Conservation (phyloP, 1,284 basidiomycete species). For the Tilletia indica region DNA sequence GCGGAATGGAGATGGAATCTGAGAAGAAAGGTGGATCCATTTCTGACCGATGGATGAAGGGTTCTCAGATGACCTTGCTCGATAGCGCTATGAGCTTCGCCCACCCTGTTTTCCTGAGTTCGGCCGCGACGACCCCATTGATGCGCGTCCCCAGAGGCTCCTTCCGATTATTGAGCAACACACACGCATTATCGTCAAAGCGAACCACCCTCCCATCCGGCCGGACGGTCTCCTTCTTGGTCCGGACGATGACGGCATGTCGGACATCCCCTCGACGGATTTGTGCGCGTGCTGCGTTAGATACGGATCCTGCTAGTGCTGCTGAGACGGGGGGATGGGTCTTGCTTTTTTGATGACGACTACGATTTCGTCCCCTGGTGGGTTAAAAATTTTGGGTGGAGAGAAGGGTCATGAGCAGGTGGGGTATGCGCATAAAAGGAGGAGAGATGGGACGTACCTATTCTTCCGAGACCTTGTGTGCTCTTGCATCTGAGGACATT, state of each 20-base stretch:
- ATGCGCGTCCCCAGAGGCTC: slow-evolving; percentile 96
- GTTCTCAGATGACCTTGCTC: slow-evolving; percentile 69
- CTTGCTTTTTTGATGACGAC: slow-evolving; percentile 92
- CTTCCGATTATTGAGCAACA: slow-evolving; percentile 91
- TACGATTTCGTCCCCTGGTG: slow-evolving; percentile 88
- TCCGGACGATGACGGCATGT: slow-evolving; percentile 90
- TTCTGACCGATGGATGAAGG: not conserved
- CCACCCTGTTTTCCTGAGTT: slow-evolving; percentile 88
- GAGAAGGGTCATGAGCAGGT: slow-evolving; percentile 55
- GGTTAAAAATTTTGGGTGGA: slow-evolving; percentile 60
- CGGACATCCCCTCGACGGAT: slow-evolving; percentile 90
- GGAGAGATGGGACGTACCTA: slow-evolving; percentile 57
- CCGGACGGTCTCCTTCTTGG: slow-evolving; percentile 74
- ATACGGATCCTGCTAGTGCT: slow-evolving; percentile 60
- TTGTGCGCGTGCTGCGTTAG: slow-evolving; percentile 57
- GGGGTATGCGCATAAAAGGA: slow-evolving; percentile 1
- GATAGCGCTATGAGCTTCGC: slow-evolving; percentile 88
- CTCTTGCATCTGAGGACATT: slow-evolving; percentile 93
- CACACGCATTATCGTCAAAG: slow-evolving; percentile 97
- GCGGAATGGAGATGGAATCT: not conserved
- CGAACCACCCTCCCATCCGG: slow-evolving; percentile 83
- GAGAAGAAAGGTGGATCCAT: too few relatives aligned
- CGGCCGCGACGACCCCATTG: slow-evolving; percentile 86
- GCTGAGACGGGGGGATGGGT: slow-evolving; percentile 62
- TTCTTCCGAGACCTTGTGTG: slow-evolving; percentile 69